Conservation (phyloP, 768 basidiomycete species). For the Sarcomyxa edulis region DNA sequence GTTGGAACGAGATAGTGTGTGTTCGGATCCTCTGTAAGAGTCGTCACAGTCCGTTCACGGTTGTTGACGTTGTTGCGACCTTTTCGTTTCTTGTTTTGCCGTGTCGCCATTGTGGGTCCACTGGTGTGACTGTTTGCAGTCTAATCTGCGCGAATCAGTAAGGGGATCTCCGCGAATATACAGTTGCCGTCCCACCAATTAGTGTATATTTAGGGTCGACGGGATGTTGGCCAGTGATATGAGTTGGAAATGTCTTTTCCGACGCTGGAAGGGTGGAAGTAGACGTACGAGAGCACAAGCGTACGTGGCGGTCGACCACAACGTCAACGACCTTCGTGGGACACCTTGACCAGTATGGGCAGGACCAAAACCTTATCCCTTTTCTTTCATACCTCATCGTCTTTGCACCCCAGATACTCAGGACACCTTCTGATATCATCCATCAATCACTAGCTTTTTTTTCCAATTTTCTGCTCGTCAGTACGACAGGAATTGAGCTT, state of each 20-base stretch:
- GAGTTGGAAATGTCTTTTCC: background rate
- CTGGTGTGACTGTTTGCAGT: background rate
- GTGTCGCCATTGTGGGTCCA: slow-evolving; percentile 41
- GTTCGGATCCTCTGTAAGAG: slow-evolving; percentile 56
- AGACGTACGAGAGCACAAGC: no score
- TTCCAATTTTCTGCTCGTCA: no score
- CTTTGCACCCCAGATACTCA: no score
- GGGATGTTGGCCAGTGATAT: background rate
- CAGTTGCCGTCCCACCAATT: background rate
- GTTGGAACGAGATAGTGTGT: slow-evolving; percentile 47
- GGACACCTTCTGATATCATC: no score
- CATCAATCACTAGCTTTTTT: no score
- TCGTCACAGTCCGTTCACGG: slow-evolving; percentile 66
- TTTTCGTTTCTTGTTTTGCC: slow-evolving; percentile 62
- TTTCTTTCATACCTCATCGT: no score
- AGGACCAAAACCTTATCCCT: no score
- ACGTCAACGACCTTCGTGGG: no score
- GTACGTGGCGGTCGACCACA: no score
- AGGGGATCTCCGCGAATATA: background rate
- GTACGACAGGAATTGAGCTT: no score
- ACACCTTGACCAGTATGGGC: no score
- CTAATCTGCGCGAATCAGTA: background rate
- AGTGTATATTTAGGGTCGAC: background rate
- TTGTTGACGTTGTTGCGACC: slow-evolving; percentile 45
- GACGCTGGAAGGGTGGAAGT: background rate